Evolutionary conservation across 225 moss, liverwort and hornwort genomes (phyloP).

Genomic region (Lunularia cruciata): DNA sequence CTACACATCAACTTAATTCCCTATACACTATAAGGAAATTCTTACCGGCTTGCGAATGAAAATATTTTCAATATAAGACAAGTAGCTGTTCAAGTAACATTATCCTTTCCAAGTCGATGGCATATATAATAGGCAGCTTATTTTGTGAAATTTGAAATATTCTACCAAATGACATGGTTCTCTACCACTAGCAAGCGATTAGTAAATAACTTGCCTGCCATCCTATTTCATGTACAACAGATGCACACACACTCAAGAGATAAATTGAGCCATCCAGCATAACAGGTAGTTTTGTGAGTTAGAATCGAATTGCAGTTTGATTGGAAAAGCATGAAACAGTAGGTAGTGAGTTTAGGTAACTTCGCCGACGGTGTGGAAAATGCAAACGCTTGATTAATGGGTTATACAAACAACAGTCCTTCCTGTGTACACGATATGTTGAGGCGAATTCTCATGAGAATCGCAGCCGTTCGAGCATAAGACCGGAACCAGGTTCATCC

Average conservation of each 20-base stretch:
- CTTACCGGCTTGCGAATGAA: background rate
- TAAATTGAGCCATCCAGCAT: no score
- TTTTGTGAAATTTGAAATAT: no score
- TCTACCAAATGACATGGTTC: slow-evolving; percentile 28
- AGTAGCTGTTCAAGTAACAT: no score
- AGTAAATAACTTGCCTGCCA: slow-evolving; percentile 41
- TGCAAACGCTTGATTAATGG: slow-evolving; percentile 49
- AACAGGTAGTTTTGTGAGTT: no score
- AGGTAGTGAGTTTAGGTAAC: no score
- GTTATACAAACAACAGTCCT: slow-evolving; percentile 49
- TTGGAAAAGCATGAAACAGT: no score
- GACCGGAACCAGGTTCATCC: slow-evolving; percentile 51
- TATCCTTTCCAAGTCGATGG: no score
- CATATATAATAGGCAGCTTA: no score
- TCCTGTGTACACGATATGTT: slow-evolving; percentile 48
- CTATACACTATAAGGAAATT: slow-evolving; percentile 14
- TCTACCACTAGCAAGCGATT: slow-evolving; percentile 36
- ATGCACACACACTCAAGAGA: background rate
- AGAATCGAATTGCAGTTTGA: no score
- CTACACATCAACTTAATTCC: slow-evolving; percentile 35
- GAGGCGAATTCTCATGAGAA: slow-evolving; percentile 46
- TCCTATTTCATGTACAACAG: slow-evolving; percentile 47
- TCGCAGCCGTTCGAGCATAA: slow-evolving; percentile 50
- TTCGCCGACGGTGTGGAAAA: slow-evolving; percentile 50
- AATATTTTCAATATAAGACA: no score